Percentiles rank a stretch among this genome's conserved stretches.
Conservation (phyloP, 441 rosid genomes). For the Gossypium aridum region DNA sequence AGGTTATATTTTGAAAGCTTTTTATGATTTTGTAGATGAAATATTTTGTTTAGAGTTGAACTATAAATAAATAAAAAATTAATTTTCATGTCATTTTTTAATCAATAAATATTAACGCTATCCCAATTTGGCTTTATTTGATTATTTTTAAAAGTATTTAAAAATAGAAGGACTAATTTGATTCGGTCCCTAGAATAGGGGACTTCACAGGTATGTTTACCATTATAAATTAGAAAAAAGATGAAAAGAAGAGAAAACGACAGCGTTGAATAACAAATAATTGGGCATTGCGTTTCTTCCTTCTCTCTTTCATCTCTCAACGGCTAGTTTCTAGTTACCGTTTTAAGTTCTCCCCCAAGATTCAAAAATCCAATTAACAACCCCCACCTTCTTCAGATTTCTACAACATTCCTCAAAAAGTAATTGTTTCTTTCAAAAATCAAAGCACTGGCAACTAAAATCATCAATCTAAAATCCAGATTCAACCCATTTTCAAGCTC, state of each 20-base stretch:
- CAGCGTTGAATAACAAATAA: constrained; percentile 16
- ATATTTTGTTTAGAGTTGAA: too few relatives aligned
- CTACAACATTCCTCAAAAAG: background rate
- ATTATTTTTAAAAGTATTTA: too few relatives aligned
- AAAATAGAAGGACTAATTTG: too few relatives aligned
- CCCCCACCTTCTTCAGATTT: background rate
- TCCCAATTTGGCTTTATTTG: too few relatives aligned
- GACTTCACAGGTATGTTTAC: background rate
- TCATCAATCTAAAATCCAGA: background rate
- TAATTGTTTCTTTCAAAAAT: background rate
- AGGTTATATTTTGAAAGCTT: too few relatives aligned
- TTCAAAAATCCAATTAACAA: constrained; percentile 15
- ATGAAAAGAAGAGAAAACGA: constrained; percentile 15
- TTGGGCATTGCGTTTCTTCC: background rate
- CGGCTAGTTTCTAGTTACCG: constrained; percentile 59
- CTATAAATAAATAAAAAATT: too few relatives aligned
- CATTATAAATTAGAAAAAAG: background rate
- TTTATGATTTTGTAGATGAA: too few relatives aligned
- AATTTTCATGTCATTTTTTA: too few relatives aligned
- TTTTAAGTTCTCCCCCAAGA: constrained; percentile 18
- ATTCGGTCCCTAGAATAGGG: too few relatives aligned
- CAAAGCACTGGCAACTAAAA: constrained; percentile 23
- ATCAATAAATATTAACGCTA: too few relatives aligned
- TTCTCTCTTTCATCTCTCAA: constrained; percentile 13
- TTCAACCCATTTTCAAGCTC: constrained; percentile 5